Base-by-base conservation (phyloP, 2,329 filamentous ascomycete genomes). In the Colletotrichum sp. region DNA sequence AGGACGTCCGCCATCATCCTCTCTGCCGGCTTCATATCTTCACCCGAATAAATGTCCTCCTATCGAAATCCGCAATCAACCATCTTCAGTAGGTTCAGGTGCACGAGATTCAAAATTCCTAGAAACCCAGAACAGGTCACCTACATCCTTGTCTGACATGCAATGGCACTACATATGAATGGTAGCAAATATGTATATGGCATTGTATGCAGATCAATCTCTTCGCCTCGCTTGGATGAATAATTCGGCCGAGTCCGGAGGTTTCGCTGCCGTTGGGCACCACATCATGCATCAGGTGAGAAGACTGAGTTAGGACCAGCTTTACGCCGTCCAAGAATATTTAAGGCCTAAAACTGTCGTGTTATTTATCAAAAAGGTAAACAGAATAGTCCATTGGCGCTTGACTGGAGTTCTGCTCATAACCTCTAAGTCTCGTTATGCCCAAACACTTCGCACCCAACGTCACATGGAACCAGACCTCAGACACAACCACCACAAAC, bases 381-480 rank as follows among this genome's bases (percentile, higher is more conserved):
- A 43, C 8, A 18, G 5, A 9, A 43, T 18, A 18, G 16, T 43
- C 16, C 16, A 6, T 9, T 9, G 36, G 36, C 36, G 5, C 7
- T 18, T 18, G 16, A 43, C 39, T n/a, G 9, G 39, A 10, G 39
- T 12, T 43, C 39, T 43, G 39, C 9, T 43, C 2, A 0, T 5
- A 39, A 0, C 18, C 8, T n/a, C 3, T 3, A n/a, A 43, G 39
- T 43, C 36, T 43, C 18, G 39, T n/a, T 0, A 43, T 1, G 9
- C 16, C 2, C 8, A 43, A 43, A 43, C 9, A 10, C 8, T 4
- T 43, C 39, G 3, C 39, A 10, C 39, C 39, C 39, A 3, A 10
- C 3, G 18, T 10, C 18, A 43, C 36, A 43, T 6, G 5, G 0
- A 43, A 10, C 4, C 8, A 43, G 2, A 43, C 0, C 5, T 43